These are phyloP conservation scores for Sporothrix sp. DNA, from an alignment of 2,329 filamentous ascomycete species.

Conservation along the genomic window DNA sequence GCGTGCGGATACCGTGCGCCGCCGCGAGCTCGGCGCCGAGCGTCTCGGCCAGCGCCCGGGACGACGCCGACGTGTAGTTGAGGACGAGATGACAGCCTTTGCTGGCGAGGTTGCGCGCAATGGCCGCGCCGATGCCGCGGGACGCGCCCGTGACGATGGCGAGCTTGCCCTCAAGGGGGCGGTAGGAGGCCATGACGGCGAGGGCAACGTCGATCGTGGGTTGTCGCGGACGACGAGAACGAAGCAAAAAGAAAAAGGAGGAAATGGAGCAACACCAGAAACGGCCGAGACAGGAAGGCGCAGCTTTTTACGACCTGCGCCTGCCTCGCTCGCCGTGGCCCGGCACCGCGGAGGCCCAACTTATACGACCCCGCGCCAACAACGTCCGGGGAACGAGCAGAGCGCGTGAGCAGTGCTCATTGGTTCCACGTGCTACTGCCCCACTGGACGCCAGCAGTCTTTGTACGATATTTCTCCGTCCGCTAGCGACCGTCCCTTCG, in stretches of 20 bases:
- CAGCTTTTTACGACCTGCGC: neutral
- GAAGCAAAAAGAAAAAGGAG: neutral
- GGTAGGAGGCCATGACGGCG: slow-evolving; percentile 15
- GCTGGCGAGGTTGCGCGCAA: slow-evolving; percentile 58
- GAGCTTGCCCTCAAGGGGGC: slow-evolving; percentile 59
- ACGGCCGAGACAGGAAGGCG: neutral
- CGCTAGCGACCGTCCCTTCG: too few relatives aligned
- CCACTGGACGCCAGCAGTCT: too few relatives aligned
- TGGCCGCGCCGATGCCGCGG: slow-evolving; percentile 60
- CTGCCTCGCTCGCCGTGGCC: too few relatives aligned
- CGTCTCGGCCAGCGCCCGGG: slow-evolving; percentile 38
- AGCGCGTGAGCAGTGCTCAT: too few relatives aligned
- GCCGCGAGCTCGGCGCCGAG: slow-evolving; percentile 51
- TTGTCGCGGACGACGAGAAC: too few relatives aligned
- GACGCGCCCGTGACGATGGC: slow-evolving; percentile 73
- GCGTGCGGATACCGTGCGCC: slow-evolving; percentile 49
- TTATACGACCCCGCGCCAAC: neutral
- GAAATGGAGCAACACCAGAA: neutral
- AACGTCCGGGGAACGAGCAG: too few relatives aligned
- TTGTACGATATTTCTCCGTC: too few relatives aligned
- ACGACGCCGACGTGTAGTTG: slow-evolving; percentile 51
- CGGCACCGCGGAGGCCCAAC: neutral
- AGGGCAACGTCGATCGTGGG: too few relatives aligned
- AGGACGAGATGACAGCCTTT: slow-evolving; percentile 62
- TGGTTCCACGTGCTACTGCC: too few relatives aligned